phyloP scores from a whole-genome alignment of 805 yeast species.

The Cephaloascus fragrans region DNA sequence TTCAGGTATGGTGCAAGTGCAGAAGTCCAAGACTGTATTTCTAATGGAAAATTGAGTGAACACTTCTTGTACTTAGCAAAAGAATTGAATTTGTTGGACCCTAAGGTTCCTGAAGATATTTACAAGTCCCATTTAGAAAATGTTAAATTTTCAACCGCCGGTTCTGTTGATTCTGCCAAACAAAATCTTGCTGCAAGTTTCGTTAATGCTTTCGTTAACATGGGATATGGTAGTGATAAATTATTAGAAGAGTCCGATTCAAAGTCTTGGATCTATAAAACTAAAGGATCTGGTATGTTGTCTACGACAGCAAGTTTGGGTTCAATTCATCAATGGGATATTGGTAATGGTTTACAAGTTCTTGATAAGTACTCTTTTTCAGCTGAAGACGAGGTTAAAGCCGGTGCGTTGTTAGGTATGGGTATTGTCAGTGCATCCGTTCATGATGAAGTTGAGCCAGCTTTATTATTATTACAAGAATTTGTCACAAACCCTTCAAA shows the following conservation, averaged over 20 bases:
- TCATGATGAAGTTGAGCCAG: constrained; percentile 93
- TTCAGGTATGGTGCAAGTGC: constrained; percentile 57
- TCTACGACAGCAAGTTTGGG: constrained; percentile 92
- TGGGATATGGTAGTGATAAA: constrained; percentile 86
- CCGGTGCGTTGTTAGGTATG: constrained; percentile 94
- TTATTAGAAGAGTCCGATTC: constrained; percentile 59
- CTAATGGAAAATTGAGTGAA: constrained; percentile 70
- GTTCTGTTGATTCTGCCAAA: constrained; percentile 72
- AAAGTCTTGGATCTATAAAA: constrained; percentile 80
- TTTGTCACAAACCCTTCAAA: constrained; percentile 59
- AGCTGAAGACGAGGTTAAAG: constrained; percentile 77
- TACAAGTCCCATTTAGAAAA: constrained; percentile 86
- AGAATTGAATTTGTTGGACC: constrained; percentile 81
- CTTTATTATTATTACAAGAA: constrained; percentile 77
- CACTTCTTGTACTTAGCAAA: constrained; percentile 72
- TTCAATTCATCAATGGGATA: constrained; percentile 84
- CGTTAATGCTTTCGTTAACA: constrained; percentile 83
- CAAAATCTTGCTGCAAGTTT: constrained; percentile 93
- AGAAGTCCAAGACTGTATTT: constrained; percentile 74
- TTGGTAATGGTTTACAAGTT: constrained; percentile 78
- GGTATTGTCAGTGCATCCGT: constrained; percentile 90
- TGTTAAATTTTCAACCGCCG: constrained; percentile 46
- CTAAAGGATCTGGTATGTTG: constrained; percentile 85
- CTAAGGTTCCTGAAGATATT: constrained; percentile 91
- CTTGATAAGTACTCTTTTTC: constrained; percentile 85